Percentiles rank a stretch among this genome's conserved stretches.
These are phyloP conservation scores for Cryptococcus wingfieldii DNA, from an alignment of 1,284 basidiomycete genomes.

Conservation along the genomic window DNA sequence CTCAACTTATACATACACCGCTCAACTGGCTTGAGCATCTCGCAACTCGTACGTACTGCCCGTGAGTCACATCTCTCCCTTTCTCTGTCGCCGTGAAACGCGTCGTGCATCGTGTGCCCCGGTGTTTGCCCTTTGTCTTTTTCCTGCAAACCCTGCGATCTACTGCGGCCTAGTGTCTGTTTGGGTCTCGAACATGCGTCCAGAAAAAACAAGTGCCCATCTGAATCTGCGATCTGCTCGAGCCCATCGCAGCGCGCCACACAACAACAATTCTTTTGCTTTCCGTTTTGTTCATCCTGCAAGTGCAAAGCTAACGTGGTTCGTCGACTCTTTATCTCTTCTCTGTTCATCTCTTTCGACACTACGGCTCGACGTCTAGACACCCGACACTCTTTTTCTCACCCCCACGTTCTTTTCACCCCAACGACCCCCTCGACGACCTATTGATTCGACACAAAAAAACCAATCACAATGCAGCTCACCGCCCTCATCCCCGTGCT, in stretches of 20 bases:
- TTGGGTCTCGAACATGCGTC: too few relatives aligned
- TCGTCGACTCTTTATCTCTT: not conserved
- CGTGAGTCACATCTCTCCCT: not conserved
- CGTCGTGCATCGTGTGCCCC: too few relatives aligned
- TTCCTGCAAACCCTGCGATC: too few relatives aligned
- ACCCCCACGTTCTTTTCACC: not conserved
- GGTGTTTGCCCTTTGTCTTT: too few relatives aligned
- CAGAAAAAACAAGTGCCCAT: too few relatives aligned
- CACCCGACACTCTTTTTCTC: not conserved
- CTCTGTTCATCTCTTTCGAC: too few relatives aligned
- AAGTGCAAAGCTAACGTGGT: not conserved
- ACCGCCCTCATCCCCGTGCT: slow-evolving; percentile 26
- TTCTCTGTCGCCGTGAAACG: not conserved
- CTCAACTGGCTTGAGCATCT: not conserved
- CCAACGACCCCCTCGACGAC: not conserved
- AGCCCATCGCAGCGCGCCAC: too few relatives aligned
- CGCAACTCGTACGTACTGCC: not conserved
- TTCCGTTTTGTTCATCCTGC: not conserved
- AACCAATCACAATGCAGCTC: slow-evolving; percentile 23
- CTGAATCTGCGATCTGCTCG: too few relatives aligned
- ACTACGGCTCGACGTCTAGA: slow-evolving; percentile 5
- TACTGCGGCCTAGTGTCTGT: too few relatives aligned
- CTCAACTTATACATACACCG: not conserved
- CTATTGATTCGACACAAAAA: not conserved
- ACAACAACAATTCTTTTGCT: not conserved